phyloP scores from a whole-genome alignment of 208 protist genomes.

The Leishmania lainsoni region DNA sequence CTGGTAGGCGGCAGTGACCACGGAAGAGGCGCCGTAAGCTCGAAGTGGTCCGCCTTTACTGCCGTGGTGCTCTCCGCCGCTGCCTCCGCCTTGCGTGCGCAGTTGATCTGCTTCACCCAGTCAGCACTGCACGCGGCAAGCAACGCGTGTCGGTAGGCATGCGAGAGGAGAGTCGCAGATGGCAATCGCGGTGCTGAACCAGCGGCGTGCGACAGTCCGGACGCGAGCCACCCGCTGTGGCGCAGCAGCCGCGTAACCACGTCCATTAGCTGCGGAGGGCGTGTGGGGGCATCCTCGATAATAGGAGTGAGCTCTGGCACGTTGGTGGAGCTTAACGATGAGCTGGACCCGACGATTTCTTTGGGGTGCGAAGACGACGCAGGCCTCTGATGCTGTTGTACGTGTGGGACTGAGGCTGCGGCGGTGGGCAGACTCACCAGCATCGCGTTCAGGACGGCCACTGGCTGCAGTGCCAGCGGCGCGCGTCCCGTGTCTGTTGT shows the following conservation, averaged over 20 bases:
- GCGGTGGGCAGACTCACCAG: conserved; percentile 19
- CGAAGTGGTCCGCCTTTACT: neutral
- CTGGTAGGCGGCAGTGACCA: neutral
- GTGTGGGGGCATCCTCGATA: neutral
- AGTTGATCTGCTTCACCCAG: neutral
- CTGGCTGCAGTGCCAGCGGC: neutral
- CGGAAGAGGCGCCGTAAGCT: neutral
- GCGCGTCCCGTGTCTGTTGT: neutral
- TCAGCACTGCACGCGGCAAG: neutral
- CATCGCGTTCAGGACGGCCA: conserved; percentile 27
- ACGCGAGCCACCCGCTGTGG: conserved; percentile 34
- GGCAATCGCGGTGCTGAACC: conserved; percentile 15
- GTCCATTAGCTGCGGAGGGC: neutral
- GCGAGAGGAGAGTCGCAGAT: conserved; percentile 13
- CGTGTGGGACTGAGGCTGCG: neutral
- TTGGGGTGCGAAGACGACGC: neutral
- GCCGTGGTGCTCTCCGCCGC: neutral
- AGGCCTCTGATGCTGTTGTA: neutral
- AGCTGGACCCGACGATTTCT: neutral
- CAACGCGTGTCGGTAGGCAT: conserved; percentile 23
- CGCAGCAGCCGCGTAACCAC: conserved; percentile 23
- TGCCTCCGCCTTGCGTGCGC: neutral
- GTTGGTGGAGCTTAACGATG: neutral
- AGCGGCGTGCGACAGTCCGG: conserved; percentile 35
- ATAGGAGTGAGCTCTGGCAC: conserved; percentile 2